Conservation (phyloP, 2,329 filamentous ascomycete genomes). For the Laburnicola sp. region DNA sequence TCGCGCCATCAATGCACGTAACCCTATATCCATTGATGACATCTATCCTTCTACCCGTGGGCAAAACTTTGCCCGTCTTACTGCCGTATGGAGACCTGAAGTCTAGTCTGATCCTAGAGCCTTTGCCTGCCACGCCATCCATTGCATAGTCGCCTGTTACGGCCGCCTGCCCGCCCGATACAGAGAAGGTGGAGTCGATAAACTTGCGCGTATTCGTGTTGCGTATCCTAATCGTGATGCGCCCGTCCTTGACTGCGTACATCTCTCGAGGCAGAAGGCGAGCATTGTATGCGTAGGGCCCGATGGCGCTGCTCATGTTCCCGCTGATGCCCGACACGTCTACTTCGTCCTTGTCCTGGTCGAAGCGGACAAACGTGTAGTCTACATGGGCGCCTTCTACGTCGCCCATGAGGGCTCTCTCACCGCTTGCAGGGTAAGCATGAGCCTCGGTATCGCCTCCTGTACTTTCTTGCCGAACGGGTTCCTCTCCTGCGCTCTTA, state of each 20-base stretch:
- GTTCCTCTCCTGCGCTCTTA: slow-evolving; percentile 10
- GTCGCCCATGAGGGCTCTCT: slow-evolving; percentile 4
- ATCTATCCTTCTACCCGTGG: slow-evolving; percentile 62
- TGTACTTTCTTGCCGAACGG: too few relatives aligned
- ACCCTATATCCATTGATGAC: slow-evolving; percentile 54
- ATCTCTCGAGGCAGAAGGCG: slow-evolving; percentile 49
- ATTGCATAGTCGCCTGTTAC: slow-evolving; percentile 61
- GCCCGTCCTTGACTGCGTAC: slow-evolving; percentile 33
- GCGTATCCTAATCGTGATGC: slow-evolving; percentile 60
- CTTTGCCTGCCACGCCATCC: slow-evolving; percentile 65
- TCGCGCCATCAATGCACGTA: slow-evolving; percentile 66
- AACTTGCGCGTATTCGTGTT: slow-evolving; percentile 74
- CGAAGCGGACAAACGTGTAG: slow-evolving; percentile 72
- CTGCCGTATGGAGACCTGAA: slow-evolving; percentile 66
- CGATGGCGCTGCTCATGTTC: slow-evolving; percentile 71
- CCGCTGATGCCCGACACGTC: slow-evolving; percentile 74
- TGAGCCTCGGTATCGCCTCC: too few relatives aligned
- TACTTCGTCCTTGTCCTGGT: slow-evolving; percentile 62
- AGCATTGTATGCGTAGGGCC: slow-evolving; percentile 65
- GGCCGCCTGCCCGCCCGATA: slow-evolving; percentile 54
- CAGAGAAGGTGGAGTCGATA: slow-evolving; percentile 61
- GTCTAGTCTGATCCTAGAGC: slow-evolving; percentile 60
- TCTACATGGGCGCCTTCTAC: slow-evolving; percentile 56
- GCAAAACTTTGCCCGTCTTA: slow-evolving; percentile 64
- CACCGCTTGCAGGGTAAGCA: slow-evolving; percentile 6